These are phyloP conservation scores for Fraxinus ornus DNA, from an alignment of 305 asterid genomes.

Conservation along the genomic window DNA sequence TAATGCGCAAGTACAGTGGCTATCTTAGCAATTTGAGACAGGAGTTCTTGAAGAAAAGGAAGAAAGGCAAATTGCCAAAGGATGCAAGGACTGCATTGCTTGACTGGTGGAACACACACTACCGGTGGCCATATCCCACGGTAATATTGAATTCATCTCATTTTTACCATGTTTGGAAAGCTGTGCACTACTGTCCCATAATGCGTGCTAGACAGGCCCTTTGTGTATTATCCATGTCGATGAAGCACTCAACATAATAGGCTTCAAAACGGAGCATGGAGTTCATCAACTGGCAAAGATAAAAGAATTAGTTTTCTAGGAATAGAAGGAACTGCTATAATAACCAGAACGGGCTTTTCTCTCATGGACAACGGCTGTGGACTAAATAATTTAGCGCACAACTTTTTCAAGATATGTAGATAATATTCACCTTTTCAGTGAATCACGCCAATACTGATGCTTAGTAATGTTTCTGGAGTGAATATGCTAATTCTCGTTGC, in stretches of 20 bases:
- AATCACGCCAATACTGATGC: not conserved
- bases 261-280: not conserved
- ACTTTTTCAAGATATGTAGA: not conserved
- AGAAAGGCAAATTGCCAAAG: conserved; percentile 53
- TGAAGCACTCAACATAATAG: not conserved
- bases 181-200: not conserved
- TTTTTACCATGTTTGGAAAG: not conserved
- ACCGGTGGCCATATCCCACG: conserved; percentile 78
- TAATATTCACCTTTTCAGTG: not conserved
- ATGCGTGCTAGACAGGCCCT: not conserved
- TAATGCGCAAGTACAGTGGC: conserved; percentile 59
- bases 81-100: conserved; percentile 48
- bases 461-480: not conserved
- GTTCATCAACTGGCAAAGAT: not conserved
- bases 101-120: conserved; percentile 68
- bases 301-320: not conserved
- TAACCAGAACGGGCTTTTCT: not conserved
- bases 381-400: not conserved
- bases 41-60: conserved; percentile 46
- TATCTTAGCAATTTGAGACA: conserved; percentile 44
- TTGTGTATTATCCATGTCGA: not conserved
- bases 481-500: not conserved
- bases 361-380: not conserved
- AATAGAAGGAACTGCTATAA: not conserved
- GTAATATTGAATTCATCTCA: conserved; percentile 27